Evolutionary conservation across 2,329 filamentous ascomycete genomes (phyloP).

Genomic region (Neonectria magnoliae): DNA sequence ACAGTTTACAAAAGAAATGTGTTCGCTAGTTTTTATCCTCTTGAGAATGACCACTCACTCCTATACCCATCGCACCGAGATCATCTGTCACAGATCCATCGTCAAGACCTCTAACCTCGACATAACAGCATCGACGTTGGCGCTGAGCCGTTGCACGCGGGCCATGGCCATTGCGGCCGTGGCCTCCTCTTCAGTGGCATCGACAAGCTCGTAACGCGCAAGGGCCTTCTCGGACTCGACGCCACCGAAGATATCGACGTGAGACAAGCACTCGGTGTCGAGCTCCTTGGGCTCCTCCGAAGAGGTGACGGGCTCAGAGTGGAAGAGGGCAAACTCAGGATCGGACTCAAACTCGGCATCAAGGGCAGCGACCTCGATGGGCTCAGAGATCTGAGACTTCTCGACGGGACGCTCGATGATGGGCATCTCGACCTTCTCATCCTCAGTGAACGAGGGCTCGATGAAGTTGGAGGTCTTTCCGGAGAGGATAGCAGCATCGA

Average conservation of each 20-base stretch:
- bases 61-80: not conserved
- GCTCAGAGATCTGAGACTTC: slow-evolving; percentile 45
- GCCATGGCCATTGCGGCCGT: slow-evolving; percentile 57
- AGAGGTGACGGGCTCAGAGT: slow-evolving; percentile 50
- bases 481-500: slow-evolving; percentile 72
- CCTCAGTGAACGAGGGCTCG: slow-evolving; percentile 55
- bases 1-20: slow-evolving; percentile 37
- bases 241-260: slow-evolving; percentile 60
- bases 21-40: slow-evolving; percentile 37
- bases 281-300: slow-evolving; percentile 49
- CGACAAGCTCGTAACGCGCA: slow-evolving; percentile 71
- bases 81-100: slow-evolving; percentile 43
- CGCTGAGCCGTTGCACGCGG: slow-evolving; percentile 61
- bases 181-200: slow-evolving; percentile 62
- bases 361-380: slow-evolving; percentile 41
- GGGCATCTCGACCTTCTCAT: slow-evolving; percentile 67
- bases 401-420: slow-evolving; percentile 61
- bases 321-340: slow-evolving; percentile 69
- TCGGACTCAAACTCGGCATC: slow-evolving; percentile 72
- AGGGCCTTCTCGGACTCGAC: slow-evolving; percentile 72
- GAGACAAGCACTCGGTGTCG: slow-evolving; percentile 54
- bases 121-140: slow-evolving; percentile 47
- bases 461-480: slow-evolving; percentile 73
- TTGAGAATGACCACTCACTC: slow-evolving; percentile 12
- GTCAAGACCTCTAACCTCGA: slow-evolving; percentile 53